phyloP scores from a whole-genome alignment of 2,329 filamentous ascomycete species.

The Arachnopeziza araneosa region DNA sequence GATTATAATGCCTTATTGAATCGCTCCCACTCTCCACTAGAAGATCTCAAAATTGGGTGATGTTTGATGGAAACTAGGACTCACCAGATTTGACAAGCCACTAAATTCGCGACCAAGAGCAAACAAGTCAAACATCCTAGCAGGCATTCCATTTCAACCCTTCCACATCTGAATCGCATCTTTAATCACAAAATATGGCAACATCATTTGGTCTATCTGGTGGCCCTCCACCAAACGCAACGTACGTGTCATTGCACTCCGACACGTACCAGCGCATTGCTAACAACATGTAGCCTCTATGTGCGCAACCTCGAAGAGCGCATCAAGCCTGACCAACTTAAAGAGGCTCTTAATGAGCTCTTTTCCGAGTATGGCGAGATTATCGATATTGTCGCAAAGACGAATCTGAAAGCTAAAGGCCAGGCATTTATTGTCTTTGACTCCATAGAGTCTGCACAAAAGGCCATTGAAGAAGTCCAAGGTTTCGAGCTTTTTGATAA shows the following conservation, averaged over 20 bases:
- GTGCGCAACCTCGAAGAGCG: conserved; percentile 87
- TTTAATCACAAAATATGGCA: background rate
- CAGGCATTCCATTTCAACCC: background rate
- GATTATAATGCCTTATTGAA: no score
- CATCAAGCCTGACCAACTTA: conserved; percentile 74
- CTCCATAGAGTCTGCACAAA: conserved; percentile 66
- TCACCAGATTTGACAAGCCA: no score
- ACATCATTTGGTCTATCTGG: background rate
- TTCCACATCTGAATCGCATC: background rate
- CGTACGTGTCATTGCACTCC: conserved; percentile 71
- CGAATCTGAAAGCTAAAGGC: conserved; percentile 84
- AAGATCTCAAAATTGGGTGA: no score
- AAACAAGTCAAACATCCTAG: background rate
- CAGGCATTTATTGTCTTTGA: conserved; percentile 96
- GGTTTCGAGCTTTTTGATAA: conserved; percentile 93
- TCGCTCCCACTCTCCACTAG: no score
- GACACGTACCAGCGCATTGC: conserved; percentile 44
- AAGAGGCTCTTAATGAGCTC: conserved; percentile 65
- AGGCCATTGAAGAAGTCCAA: conserved; percentile 82
- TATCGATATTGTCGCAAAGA: conserved; percentile 81
- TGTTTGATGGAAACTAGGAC: no score
- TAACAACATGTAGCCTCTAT: conserved; percentile 47
- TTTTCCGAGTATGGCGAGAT: conserved; percentile 87
- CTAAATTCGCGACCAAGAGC: no score
- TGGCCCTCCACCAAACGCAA: conserved; percentile 45